Percentiles rank a stretch among this genome's conserved stretches.
Conservation (phyloP, 2,329 filamentous ascomycete species). For the Celoporthe dispersa region DNA sequence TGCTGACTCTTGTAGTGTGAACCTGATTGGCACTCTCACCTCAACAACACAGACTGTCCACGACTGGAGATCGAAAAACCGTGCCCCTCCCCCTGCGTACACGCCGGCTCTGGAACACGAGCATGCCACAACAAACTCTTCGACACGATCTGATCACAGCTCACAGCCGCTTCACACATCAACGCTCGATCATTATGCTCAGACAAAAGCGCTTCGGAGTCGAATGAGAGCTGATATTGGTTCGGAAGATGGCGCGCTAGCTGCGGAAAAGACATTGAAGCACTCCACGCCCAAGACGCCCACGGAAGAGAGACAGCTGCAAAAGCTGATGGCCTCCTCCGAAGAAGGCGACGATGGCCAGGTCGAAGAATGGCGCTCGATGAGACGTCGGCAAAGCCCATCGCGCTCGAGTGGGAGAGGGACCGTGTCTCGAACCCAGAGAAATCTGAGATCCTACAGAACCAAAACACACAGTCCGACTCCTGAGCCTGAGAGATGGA, state of each 20-base stretch:
- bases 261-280: background rate
- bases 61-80: background rate
- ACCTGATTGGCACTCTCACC: background rate
- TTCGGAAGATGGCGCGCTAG: background rate
- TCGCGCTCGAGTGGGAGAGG: background rate
- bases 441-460: constrained; percentile 26
- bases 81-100: background rate
- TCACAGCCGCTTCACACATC: background rate
- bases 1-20: constrained; percentile 14
- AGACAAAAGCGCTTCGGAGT: constrained; percentile 6
- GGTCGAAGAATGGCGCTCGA: background rate
- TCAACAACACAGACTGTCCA: background rate
- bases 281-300: constrained; percentile 9
- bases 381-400: background rate
- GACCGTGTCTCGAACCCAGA: constrained; percentile 28
- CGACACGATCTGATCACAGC: background rate
- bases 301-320: constrained; percentile 10
- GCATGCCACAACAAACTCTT: background rate
- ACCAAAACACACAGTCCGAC: constrained; percentile 20
- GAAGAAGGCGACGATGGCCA: constrained; percentile 12
- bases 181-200: background rate
- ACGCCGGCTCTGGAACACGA: constrained; percentile 11
- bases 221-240: constrained; percentile 17
- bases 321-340: background rate
- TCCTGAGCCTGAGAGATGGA: constrained; percentile 50